Evolutionary conservation across 768 basidiomycete genomes (phyloP), one percentile per base, ranked within the genome.

Genomic region (Tulasnella sp.): DNA sequence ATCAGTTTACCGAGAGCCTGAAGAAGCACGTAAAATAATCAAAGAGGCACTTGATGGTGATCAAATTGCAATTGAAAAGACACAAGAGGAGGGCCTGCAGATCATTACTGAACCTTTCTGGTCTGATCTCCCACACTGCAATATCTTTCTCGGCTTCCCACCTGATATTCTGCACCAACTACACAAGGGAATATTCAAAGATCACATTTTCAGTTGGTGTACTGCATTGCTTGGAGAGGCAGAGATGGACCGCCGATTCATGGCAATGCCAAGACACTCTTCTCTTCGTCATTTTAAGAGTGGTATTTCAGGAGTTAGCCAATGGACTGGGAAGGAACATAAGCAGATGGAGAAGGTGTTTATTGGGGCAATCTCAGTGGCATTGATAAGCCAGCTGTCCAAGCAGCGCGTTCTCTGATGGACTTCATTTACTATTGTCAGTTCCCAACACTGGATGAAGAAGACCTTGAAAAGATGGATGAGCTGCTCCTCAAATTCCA

Each of bases 181-280:
- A 1, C 70, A 70, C 40, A 70, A 70, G 13, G 70, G 70, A 23
- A 40, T 70, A 2, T 70, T 70, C 29, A 70, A 70, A 70, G 85
- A 87, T 71, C 87, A 88, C 70, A 72, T 86, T 5, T 82, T 85
- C 0, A 83, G 80, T 5, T 88, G 87, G 87, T 83, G 81, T 37
- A 71, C 16, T 18, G 32, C 46, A 3, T 26, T 80, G 5, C 29
- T 80, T 0, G 81, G 81, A 3, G 46, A 75, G n/a, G 69, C 67
- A 3, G 81, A 82, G 42, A 11, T 83, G 4, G 79, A 83, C 26
- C n/a, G 40, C 5, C 39, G 77, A 0, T 81, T 81, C 72, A 78
- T 78, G 51, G 77, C 72, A 0, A 78, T 83, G 78, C 77, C 82
- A 3, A 9, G n/a, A 23, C 79, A 81, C 78, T 67, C 80, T 2